Percentiles rank a stretch among this genome's conserved stretches.
These are phyloP conservation scores for Venturia oleaginea DNA, from an alignment of 2,329 filamentous ascomycete species.

Conservation along the genomic window DNA sequence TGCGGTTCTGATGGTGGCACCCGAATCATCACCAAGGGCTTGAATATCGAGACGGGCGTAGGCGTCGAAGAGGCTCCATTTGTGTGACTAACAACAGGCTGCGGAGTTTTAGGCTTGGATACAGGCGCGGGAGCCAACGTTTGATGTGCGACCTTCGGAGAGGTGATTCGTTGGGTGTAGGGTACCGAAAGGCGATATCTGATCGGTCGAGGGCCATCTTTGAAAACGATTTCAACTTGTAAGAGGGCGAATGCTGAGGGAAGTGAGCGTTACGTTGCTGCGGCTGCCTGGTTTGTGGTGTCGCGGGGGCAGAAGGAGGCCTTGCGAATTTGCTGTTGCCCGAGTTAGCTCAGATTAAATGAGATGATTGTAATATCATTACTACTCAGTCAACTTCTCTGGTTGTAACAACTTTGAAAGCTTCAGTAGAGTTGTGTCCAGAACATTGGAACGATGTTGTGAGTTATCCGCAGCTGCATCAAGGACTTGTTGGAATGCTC, in stretches of 20 bases:
- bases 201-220: slow-evolving; percentile 41
- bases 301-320: not conserved
- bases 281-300: not conserved
- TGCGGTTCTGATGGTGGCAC: not conserved
- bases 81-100: not conserved
- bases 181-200: slow-evolving; percentile 28
- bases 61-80: not conserved
- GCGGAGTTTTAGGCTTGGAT: not conserved
- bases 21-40: not conserved
- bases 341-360: slow-evolving; percentile 1
- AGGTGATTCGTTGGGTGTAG: not conserved
- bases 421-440: slow-evolving; percentile 65
- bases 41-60: not conserved
- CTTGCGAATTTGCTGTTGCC: slow-evolving; percentile 14
- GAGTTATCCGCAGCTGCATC: slow-evolving; percentile 59
- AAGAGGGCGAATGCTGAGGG: not conserved
- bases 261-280: slow-evolving; percentile 1
- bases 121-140: not conserved
- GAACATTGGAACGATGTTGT: slow-evolving; percentile 51
- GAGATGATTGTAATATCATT: slow-evolving; percentile 22
- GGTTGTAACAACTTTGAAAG: slow-evolving; percentile 65
- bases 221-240: slow-evolving; percentile 42
- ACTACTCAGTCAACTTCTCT: slow-evolving; percentile 63
- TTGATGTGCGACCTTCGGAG: not conserved
- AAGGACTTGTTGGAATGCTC: slow-evolving; percentile 43